phyloP scores from a whole-genome alignment of 164 flowering plant genomes.

The Kingdonia uniflora region DNA sequence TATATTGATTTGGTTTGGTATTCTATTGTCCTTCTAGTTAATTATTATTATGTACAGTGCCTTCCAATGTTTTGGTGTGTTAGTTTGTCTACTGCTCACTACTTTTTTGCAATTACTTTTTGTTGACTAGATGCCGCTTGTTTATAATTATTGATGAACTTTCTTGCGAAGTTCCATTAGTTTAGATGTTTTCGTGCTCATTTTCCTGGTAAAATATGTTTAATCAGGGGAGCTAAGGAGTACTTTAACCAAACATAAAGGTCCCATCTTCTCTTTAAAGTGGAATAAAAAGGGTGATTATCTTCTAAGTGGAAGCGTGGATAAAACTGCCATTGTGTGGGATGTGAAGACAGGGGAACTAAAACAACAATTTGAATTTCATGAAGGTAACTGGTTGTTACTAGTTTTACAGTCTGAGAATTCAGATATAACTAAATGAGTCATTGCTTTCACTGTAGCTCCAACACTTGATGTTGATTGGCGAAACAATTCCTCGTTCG shows the following conservation, averaged over 20 bases:
- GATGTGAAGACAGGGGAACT: conserved; percentile 83
- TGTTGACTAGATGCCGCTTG: too few species aligned
- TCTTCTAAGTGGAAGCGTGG: conserved; percentile 95
- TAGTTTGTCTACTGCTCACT: too few species aligned
- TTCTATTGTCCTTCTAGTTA: too few species aligned
- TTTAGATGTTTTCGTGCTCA: too few species aligned
- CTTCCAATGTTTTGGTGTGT: too few species aligned
- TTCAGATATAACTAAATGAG: background rate
- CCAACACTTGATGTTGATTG: conserved; percentile 99
- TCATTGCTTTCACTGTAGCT: conserved; percentile 30
- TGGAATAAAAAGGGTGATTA: conserved; percentile 99
- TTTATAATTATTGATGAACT: too few species aligned
- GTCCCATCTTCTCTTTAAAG: conserved; percentile 87
- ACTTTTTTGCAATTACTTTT: too few species aligned
- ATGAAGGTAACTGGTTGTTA: conserved; percentile 41
- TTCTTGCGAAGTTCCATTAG: background rate
- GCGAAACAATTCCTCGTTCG: conserved; percentile 84
- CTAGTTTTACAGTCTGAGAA: background rate
- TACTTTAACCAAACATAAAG: conserved; percentile 81
- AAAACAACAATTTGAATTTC: conserved; percentile 92
- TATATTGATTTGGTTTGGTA: too few species aligned
- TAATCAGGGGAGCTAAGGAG: conserved; percentile 63
- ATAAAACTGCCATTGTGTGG: conserved; percentile 97
- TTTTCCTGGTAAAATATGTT: background rate
- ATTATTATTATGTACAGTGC: too few species aligned